A percentile compares a stretch with the other conserved stretches of the same genome.
Conservation (phyloP, 257 asterid species). For the Paraleonurus japonicus region DNA sequence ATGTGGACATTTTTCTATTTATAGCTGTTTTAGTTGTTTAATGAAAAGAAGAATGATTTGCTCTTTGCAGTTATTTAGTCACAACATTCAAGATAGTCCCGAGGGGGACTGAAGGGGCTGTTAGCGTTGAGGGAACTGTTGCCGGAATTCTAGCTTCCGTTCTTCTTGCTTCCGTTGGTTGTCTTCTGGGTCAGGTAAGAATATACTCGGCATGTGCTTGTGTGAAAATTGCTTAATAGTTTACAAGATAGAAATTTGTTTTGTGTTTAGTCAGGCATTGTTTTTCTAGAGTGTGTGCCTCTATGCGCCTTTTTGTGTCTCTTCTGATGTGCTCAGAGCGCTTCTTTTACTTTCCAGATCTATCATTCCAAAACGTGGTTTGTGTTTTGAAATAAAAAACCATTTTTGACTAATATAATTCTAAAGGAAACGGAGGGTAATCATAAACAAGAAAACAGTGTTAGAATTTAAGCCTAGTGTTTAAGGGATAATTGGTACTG, state of each 20-base stretch:
- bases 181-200: conserved; percentile 62
- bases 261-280: neutral
- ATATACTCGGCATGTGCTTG: neutral
- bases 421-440: neutral
- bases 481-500: neutral
- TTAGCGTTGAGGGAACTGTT: conserved; percentile 88
- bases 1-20: neutral
- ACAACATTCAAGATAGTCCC: conserved; percentile 96
- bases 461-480: neutral
- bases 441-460: too few relatives aligned
- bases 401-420: too few relatives aligned
- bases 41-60: conserved; percentile 1
- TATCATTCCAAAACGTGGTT: too few relatives aligned
- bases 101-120: conserved; percentile 97
- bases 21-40: neutral
- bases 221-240: neutral
- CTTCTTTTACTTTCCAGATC: too few relatives aligned
- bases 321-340: too few relatives aligned
- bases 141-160: conserved; percentile 83
- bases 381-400: too few relatives aligned
- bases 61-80: conserved; percentile 62
- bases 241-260: neutral
- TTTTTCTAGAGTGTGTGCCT: too few relatives aligned
- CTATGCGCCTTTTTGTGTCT: too few relatives aligned
- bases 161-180: conserved; percentile 76